Evolutionary conservation across 768 basidiomycete genomes (phyloP).

Genomic region (Mycena belliarum): DNA sequence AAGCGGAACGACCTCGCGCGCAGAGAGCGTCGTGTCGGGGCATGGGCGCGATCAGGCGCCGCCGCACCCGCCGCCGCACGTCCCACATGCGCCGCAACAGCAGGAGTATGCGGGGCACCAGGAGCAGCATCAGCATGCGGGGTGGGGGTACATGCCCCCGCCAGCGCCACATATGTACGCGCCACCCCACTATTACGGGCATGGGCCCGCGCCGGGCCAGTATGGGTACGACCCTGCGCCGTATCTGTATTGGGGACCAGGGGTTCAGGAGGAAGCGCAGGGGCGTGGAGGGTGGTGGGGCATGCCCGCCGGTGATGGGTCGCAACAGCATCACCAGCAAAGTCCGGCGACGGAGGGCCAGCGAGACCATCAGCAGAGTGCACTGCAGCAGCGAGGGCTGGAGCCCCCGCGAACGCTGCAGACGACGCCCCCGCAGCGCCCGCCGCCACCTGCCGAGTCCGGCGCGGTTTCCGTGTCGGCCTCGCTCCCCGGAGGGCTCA

Average conservation of each 20-base stretch:
- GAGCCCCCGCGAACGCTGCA: not conserved
- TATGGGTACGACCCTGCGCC: not conserved
- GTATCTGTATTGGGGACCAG: not conserved
- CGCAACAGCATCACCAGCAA: not conserved
- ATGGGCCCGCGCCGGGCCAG: too few relatives aligned
- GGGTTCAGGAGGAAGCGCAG: not conserved
- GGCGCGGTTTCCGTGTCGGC: slow-evolving; percentile 13
- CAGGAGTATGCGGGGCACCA: not conserved
- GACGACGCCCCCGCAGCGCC: not conserved
- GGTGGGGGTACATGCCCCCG: not conserved
- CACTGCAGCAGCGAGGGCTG: too few relatives aligned
- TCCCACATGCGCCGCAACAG: not conserved
- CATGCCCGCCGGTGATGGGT: not conserved
- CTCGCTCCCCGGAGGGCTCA: not conserved
- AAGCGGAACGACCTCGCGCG: slow-evolving; percentile 14
- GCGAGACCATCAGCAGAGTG: not conserved
- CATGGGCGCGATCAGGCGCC: not conserved
- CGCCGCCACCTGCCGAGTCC: slow-evolving; percentile 15
- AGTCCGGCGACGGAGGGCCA: not conserved
- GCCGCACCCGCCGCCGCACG: not conserved
- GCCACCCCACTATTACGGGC: not conserved
- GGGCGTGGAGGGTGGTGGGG: not conserved
- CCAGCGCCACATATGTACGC: not conserved
- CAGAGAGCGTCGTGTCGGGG: slow-evolving; percentile 10
- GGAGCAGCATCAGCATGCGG: not conserved